Percentiles rank a stretch among this genome's conserved stretches.
These are phyloP conservation scores for Scutellaria baicalensis DNA, from an alignment of 257 asterid species.

Conservation along the genomic window DNA sequence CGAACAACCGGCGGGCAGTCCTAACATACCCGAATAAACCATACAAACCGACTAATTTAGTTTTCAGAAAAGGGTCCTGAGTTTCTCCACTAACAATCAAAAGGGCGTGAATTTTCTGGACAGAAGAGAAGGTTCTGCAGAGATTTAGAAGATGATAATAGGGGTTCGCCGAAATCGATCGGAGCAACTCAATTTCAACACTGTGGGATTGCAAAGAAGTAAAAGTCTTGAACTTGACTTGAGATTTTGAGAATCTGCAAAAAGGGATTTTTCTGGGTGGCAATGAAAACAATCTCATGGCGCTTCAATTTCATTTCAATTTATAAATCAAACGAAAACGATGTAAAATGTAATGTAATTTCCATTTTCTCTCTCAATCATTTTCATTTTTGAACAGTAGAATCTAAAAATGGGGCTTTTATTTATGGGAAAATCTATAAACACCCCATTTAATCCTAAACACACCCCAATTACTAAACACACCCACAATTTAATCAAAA, in stretches of 20 bases:
- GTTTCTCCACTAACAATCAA: constrained; percentile 36
- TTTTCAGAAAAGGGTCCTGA: constrained; percentile 17
- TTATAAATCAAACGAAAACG: no score
- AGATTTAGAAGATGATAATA: constrained; percentile 30
- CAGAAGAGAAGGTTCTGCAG: constrained; percentile 38
- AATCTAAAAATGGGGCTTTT: no score
- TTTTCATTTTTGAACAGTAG: no score
- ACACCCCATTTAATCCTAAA: no score
- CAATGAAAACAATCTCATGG: constrained; percentile 18
- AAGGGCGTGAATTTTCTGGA: constrained; percentile 42
- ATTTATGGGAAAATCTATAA: no score
- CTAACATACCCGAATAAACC: constrained; percentile 33
- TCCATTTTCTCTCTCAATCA: no score
- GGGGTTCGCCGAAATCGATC: constrained; percentile 37
- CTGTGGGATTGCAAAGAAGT: constrained; percentile 10
- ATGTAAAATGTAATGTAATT: no score
- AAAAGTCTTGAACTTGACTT: constrained; percentile 10
- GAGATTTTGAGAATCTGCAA: constrained; percentile 7
- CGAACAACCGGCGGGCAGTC: constrained; percentile 51
- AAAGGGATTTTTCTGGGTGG: constrained; percentile 6
- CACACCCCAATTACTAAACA: no score
- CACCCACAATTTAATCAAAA: no score
- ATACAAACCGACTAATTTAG: constrained; percentile 34
- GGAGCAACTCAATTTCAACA: constrained; percentile 25
- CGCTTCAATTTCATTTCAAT: neutral